phyloP scores from a whole-genome alignment of 2,329 filamentous ascomycete species.

The Exophiala sideris region DNA sequence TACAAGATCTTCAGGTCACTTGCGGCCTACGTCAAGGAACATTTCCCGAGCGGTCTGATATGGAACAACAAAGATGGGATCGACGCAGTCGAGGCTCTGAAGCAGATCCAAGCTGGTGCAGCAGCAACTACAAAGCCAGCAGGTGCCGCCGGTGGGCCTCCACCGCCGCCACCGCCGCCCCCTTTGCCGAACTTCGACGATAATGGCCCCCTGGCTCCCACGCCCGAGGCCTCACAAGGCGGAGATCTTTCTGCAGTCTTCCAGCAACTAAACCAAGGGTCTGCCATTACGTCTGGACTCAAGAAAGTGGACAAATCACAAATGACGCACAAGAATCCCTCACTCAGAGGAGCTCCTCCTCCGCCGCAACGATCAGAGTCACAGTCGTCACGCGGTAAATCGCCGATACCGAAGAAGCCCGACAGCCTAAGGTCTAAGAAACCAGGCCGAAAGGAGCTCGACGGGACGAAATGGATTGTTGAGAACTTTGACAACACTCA shows the following conservation, averaged over 20 bases:
- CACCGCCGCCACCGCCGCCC: slow-evolving; percentile 51
- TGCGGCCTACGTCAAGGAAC: slow-evolving; percentile 76
- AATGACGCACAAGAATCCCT: slow-evolving; percentile 98
- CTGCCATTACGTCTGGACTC: slow-evolving; percentile 80
- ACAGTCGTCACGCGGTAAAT: slow-evolving; percentile 66
- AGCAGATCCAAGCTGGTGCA: slow-evolving; percentile 49
- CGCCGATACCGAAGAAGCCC: slow-evolving; percentile 81
- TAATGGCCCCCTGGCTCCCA: slow-evolving; percentile 59
- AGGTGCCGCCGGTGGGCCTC: slow-evolving; percentile 37
- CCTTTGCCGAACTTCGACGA: slow-evolving; percentile 46
- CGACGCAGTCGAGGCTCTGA: slow-evolving; percentile 67
- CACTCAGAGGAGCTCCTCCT: slow-evolving; percentile 68
- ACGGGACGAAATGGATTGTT: slow-evolving; percentile 91
- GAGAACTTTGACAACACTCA: slow-evolving; percentile 85
- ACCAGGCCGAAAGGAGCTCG: slow-evolving; percentile 72
- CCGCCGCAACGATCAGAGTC: slow-evolving; percentile 60
- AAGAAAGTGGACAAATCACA: slow-evolving; percentile 92
- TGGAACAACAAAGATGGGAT: slow-evolving; percentile 80
- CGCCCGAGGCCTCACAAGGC: slow-evolving; percentile 43
- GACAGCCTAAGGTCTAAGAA: slow-evolving; percentile 82
- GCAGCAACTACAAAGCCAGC: slow-evolving; percentile 32
- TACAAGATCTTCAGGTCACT: slow-evolving; percentile 86
- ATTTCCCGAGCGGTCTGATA: slow-evolving; percentile 72
- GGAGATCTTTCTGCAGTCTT: slow-evolving; percentile 84
- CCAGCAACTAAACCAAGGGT: slow-evolving; percentile 82